Conservation (phyloP, 2,329 filamentous ascomycete genomes). For the Trichoderma citrinoviride region DNA sequence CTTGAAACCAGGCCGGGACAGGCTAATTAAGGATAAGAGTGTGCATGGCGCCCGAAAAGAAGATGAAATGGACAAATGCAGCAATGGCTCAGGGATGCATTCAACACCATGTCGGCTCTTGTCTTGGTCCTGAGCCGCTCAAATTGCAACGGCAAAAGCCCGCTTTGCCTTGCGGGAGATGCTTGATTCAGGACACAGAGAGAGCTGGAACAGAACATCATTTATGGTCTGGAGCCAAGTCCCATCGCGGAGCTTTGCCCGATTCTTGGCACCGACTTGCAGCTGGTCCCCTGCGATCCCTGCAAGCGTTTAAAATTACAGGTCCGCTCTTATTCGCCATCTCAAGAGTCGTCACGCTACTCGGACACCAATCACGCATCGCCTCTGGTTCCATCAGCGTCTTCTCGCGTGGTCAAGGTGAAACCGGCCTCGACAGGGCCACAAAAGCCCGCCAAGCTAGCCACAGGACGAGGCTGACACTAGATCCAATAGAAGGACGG, state of each 20-base stretch:
- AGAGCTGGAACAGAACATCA: neutral
- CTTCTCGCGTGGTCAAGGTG: constrained; percentile 16
- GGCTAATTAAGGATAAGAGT: neutral
- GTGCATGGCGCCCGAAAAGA: neutral
- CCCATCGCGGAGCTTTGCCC: constrained; percentile 17
- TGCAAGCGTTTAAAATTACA: constrained; percentile 20
- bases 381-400: neutral
- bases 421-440: constrained; percentile 9
- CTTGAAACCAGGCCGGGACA: neutral
- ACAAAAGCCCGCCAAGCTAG: constrained; percentile 3
- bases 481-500: constrained; percentile 9
- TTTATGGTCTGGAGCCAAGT: neutral
- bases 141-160: neutral
- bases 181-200: neutral
- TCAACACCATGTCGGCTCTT: neutral
- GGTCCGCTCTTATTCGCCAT: constrained; percentile 16
- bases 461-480: constrained; percentile 3
- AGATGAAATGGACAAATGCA: neutral
- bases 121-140: neutral
- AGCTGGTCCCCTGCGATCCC: constrained; percentile 8
- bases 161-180: neutral
- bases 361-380: constrained; percentile 1
- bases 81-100: neutral
- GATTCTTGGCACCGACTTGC: constrained; percentile 15
- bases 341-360: constrained; percentile 4